These are phyloP conservation scores for Microdochium bolleyi DNA, from an alignment of 2,329 filamentous ascomycete species.

Conservation along the genomic window DNA sequence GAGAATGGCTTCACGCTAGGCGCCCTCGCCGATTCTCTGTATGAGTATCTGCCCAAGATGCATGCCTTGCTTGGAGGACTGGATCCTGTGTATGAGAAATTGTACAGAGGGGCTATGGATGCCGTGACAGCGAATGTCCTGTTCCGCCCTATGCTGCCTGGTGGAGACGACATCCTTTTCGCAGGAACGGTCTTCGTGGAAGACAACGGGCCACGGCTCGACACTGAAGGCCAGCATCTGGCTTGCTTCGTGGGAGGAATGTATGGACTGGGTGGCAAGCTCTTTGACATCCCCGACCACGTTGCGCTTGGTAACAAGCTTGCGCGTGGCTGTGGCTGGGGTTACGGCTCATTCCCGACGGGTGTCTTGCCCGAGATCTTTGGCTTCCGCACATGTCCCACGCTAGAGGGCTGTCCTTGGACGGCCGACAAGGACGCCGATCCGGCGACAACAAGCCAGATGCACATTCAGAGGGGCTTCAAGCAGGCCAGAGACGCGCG, in stretches of 20 bases:
- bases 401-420: slow-evolving; percentile 26
- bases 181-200: slow-evolving; percentile 32
- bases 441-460: not conserved
- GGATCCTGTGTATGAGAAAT: slow-evolving; percentile 49
- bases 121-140: slow-evolving; percentile 55
- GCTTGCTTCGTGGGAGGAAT: slow-evolving; percentile 41
- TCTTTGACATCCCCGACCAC: slow-evolving; percentile 35
- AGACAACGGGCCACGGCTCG: slow-evolving; percentile 13
- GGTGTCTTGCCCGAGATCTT: slow-evolving; percentile 55
- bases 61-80: slow-evolving; percentile 59
- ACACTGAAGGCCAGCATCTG: slow-evolving; percentile 31
- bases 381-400: slow-evolving; percentile 21
- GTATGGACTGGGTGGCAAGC: slow-evolving; percentile 34
- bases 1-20: slow-evolving; percentile 40
- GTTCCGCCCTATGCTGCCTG: slow-evolving; percentile 60
- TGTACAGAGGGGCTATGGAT: slow-evolving; percentile 56
- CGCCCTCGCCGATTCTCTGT: slow-evolving; percentile 45
- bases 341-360: slow-evolving; percentile 43
- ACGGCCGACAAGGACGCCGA: slow-evolving; percentile 1
- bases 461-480: not conserved
- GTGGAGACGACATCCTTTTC: slow-evolving; percentile 57
- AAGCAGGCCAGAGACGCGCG: slow-evolving; percentile 30
- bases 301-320: slow-evolving; percentile 37
- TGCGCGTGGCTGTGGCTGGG: slow-evolving; percentile 50
- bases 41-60: slow-evolving; percentile 55